Conservation (phyloP, 2,329 filamentous ascomycete species). For the Trichoderma sp. region DNA sequence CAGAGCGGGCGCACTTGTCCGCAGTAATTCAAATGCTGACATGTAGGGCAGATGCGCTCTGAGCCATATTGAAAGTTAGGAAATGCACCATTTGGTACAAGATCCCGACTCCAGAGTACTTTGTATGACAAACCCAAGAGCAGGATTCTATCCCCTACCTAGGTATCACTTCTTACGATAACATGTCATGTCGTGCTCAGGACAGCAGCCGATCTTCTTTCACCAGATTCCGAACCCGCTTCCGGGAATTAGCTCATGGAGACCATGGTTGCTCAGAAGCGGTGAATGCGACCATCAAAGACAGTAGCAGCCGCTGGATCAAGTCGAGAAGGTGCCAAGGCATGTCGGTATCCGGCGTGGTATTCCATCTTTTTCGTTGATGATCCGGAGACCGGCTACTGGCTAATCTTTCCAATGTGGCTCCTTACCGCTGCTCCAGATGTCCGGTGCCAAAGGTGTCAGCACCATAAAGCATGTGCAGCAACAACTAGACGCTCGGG, state of each 20-base stretch:
- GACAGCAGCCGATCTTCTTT: constrained; percentile 6
- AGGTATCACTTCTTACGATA: not conserved
- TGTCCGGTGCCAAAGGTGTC: not conserved
- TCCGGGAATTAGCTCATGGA: not conserved
- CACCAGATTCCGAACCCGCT: constrained; percentile 13
- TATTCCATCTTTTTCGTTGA: not conserved
- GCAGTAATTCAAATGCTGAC: not conserved
- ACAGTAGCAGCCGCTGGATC: not conserved
- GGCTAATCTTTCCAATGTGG: not conserved
- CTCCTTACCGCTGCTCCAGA: not conserved
- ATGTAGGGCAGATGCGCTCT: not conserved
- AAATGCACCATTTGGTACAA: not conserved
- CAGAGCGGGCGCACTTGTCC: not conserved
- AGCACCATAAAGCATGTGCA: not conserved
- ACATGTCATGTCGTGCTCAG: constrained; percentile 7
- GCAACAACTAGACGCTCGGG: not conserved
- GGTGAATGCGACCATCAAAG: not conserved
- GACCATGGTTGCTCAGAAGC: not conserved
- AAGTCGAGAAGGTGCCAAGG: not conserved
- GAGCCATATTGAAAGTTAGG: not conserved
- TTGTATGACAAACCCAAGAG: not conserved
- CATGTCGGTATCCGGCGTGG: constrained; percentile 10
- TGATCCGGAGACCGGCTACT: constrained; percentile 16
- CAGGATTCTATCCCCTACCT: not conserved
- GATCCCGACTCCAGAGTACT: not conserved